Evolutionary conservation across 306 rosid genomes (phyloP), one percentile per base, ranked within the genome.

Genomic region (Sicyos baderoa): DNA sequence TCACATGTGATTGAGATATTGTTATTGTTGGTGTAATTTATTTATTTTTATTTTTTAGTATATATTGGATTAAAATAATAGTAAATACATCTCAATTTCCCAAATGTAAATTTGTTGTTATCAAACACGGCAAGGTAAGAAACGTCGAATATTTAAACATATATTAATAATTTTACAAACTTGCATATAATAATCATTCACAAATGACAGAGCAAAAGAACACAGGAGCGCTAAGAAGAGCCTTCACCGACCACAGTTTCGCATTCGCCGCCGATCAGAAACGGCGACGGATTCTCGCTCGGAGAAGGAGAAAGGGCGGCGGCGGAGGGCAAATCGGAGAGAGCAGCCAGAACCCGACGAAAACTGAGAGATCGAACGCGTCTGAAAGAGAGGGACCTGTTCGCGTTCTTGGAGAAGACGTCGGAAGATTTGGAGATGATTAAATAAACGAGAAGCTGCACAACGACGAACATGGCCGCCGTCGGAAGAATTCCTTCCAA

Each of bases 361-460:
- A 89, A 77, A 35, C 86, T 84, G 0, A 79, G 17, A 0, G 95
- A 89, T 0, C 95, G 85, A 3, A 89, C 87, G 0, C 83, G 80
- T 73, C 53, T 71, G 79, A 89, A 91, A 78, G 89, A 89, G 29
- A 79, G 56, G 0, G 95, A 59, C 66, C 84, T 76, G 5, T 65
- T 44, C 3, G 35, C 9, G 2, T 44, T 47, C 6, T 21, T 65
- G 1, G 71, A 65, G 55, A 65, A 65, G 19, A 65, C 22, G 10
- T 22, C 21, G 14, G 71, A 65, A 65, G 71, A 65, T 22, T 65
- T 65, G 4, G 71, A 66, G 40, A 66, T 54, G 7, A 66, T 66
- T n/a, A 91, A 81, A 77, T 89, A 91, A n/a, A 91, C 90, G 75
- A 87, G 73, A 72, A 71, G 89, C 62, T 87, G 97, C 16, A 89